Evolutionary conservation across 495 filamentous ascomycete species (phyloP).

Genomic region (Xylaria venustula): DNA sequence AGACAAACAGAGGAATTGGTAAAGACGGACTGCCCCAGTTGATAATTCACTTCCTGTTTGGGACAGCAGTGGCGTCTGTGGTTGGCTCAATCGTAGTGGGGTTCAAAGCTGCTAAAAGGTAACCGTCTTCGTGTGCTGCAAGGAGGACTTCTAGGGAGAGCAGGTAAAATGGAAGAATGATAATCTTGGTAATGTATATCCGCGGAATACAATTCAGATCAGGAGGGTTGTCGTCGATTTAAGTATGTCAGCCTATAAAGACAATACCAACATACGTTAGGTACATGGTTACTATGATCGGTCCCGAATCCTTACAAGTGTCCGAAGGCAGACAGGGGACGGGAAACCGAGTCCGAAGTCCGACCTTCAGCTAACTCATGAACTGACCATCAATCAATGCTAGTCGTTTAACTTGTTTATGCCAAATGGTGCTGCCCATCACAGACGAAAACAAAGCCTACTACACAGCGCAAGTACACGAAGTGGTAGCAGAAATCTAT

Average conservation of each 20-base stretch:
- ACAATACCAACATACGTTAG: no score
- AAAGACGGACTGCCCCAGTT: background rate
- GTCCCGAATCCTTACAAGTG: background rate
- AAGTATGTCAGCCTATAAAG: background rate
- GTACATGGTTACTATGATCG: no score
- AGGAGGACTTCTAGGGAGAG: no score
- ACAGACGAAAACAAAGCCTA: no score
- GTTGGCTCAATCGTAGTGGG: background rate
- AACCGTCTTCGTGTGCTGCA: no score
- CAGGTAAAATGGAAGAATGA: no score
- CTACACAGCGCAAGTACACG: no score
- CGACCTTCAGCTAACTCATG: background rate
- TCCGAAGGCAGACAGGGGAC: background rate
- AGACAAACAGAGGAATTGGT: background rate
- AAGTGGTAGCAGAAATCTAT: no score
- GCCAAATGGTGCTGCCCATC: no score
- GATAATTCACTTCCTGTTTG: slow-evolving; percentile 5
- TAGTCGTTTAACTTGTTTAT: no score
- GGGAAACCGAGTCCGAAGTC: slow-evolving; percentile 4
- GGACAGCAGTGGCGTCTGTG: background rate
- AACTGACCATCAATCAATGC: background rate
- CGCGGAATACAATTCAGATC: no score
- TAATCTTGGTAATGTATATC: no score
- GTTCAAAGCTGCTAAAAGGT: background rate
- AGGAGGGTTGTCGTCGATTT: background rate